Percentiles rank a stretch among this genome's conserved stretches.
phyloP scores from a whole-genome alignment of 805 yeast genomes.

The Spathaspora gorwiae region DNA sequence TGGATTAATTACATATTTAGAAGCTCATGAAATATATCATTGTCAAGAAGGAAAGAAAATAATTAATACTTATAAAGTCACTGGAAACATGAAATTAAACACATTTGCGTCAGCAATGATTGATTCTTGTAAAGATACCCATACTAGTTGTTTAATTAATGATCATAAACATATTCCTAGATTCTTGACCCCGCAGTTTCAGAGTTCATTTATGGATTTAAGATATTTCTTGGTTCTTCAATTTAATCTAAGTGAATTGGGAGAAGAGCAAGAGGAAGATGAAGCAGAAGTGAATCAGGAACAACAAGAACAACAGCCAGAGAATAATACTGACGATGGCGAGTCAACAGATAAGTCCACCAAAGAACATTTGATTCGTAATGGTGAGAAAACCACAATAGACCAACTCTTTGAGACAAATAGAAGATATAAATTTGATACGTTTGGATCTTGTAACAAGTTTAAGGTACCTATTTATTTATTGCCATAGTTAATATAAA shows the following conservation, averaged over 20 bases:
- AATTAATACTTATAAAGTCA: constrained; percentile 29
- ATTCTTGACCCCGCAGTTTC: constrained; percentile 32
- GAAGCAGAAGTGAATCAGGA: neutral
- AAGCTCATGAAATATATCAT: constrained; percentile 37
- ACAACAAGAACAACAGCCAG: neutral
- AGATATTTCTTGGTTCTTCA: constrained; percentile 33
- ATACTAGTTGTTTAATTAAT: constrained; percentile 13
- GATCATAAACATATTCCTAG: constrained; percentile 29
- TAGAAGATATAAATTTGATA: constrained; percentile 17
- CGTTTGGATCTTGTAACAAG: constrained; percentile 23
- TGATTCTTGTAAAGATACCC: constrained; percentile 4
- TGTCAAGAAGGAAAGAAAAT: constrained; percentile 8
- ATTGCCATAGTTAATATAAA: constrained; percentile 7
- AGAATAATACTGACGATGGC: neutral
- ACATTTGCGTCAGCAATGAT: constrained; percentile 26
- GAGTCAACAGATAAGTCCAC: neutral
- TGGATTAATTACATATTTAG: constrained; percentile 32
- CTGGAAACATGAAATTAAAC: constrained; percentile 30
- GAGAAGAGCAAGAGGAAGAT: constrained; percentile 3
- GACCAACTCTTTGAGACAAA: constrained; percentile 5
- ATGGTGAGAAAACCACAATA: neutral
- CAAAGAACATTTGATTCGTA: neutral
- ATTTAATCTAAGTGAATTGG: constrained; percentile 30
- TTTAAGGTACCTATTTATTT: constrained; percentile 25
- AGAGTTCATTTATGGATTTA: constrained; percentile 31